A percentile compares a stretch with the other conserved stretches of the same genome.
Conservation (phyloP, 169 alveolate species). For the Plasmodium inui region DNA sequence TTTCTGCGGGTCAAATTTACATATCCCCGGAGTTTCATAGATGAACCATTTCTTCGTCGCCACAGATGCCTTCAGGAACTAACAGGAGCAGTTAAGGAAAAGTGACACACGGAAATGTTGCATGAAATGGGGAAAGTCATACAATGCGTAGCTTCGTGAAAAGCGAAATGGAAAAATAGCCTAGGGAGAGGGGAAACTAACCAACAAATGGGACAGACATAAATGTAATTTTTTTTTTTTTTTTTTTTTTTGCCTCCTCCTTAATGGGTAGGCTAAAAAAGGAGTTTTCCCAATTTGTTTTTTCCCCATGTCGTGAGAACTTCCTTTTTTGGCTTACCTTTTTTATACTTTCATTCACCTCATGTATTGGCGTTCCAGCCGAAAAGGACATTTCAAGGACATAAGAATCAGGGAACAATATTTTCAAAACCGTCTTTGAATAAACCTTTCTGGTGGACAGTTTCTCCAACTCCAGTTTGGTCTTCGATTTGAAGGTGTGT, state of each 20-base stretch:
- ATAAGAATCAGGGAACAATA: conserved; percentile 58
- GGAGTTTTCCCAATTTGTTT: neutral
- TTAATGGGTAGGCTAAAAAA: neutral
- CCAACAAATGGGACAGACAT: neutral
- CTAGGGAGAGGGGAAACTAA: neutral
- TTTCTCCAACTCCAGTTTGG: conserved; percentile 54
- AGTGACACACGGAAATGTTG: neutral
- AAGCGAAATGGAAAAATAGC: neutral
- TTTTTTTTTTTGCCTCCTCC: neutral
- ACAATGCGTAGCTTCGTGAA: neutral
- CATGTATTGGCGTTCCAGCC: conserved; percentile 34
- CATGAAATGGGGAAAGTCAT: neutral
- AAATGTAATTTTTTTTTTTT: neutral
- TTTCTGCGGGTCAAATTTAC: conserved; percentile 63
- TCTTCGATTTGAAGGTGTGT: conserved; percentile 58
- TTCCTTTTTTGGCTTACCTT: neutral
- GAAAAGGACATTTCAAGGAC: conserved; percentile 67
- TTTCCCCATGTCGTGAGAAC: neutral
- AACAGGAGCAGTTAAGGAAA: neutral
- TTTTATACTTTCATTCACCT: conserved; percentile 52
- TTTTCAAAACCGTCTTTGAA: conserved; percentile 53
- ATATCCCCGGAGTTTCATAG: conserved; percentile 72
- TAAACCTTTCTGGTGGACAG: conserved; percentile 43
- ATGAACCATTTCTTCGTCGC: conserved; percentile 34
- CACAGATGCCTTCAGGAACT: conserved; percentile 37